Evolutionary conservation across 2,329 filamentous ascomycete genomes (phyloP).

Genomic region (Lecanicillium sp.): DNA sequence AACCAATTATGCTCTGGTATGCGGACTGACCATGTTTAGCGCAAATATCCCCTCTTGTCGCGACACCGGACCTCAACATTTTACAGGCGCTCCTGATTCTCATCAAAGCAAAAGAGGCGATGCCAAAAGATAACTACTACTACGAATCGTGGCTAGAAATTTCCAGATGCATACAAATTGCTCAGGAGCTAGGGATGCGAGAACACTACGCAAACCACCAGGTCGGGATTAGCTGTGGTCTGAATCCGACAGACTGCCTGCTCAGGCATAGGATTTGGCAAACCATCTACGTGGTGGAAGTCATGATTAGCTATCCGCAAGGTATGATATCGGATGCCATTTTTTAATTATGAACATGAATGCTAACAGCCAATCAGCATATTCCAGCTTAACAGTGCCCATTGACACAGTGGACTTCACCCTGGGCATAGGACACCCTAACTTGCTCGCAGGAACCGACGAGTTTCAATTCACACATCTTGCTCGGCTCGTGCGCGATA

Average conservation of each 20-base stretch:
- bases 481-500: background rate
- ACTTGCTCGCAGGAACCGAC: background rate
- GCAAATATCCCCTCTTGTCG: background rate
- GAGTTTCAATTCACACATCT: background rate
- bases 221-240: background rate
- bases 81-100: background rate
- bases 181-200: background rate
- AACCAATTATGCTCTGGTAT: too few species aligned
- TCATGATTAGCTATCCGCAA: constrained; percentile 7
- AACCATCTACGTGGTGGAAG: constrained; percentile 5
- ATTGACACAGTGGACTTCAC: background rate
- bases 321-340: background rate
- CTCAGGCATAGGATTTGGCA: background rate
- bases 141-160: constrained; percentile 3
- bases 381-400: background rate
- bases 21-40: background rate
- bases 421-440: background rate
- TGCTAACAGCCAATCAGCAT: background rate
- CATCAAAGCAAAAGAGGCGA: background rate
- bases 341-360: too few species aligned
- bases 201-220: background rate
- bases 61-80: background rate
- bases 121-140: background rate
- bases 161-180: constrained; percentile 2
- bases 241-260: background rate